Conservation (phyloP, 148 eudicot genomes). For the Chenopodium quinoa region DNA sequence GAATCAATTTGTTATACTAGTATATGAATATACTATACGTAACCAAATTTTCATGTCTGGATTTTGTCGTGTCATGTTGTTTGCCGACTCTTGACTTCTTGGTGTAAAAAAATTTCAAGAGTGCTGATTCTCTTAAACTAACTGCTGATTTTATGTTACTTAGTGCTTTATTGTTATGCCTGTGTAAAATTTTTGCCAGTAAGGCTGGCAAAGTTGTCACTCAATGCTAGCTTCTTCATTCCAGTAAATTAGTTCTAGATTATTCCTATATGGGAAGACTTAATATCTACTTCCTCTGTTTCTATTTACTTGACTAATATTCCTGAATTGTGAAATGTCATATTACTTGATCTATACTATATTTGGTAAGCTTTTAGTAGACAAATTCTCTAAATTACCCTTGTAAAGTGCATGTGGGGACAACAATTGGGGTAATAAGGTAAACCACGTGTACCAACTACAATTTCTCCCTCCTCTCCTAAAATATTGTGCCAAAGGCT, state of each 20-base stretch:
- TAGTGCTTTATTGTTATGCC: neutral
- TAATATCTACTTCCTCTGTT: neutral
- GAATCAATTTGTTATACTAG: neutral
- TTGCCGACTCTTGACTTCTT: neutral
- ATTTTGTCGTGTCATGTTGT: neutral
- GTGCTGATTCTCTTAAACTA: neutral
- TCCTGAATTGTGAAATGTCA: no score
- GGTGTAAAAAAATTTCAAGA: neutral
- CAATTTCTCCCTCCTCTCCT: no score
- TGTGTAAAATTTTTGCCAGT: neutral
- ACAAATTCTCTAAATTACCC: no score
- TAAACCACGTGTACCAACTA: no score
- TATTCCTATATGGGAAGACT: neutral
- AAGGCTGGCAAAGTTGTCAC: neutral
- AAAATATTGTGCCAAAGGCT: no score
- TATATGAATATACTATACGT: no score
- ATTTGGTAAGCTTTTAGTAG: no score
- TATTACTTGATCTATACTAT: no score
- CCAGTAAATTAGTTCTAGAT: neutral
- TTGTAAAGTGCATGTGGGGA: no score
- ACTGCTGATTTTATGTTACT: neutral
- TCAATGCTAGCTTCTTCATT: neutral
- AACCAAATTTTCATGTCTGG: neutral
- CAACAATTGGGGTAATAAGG: no score
- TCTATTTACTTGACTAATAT: no score